phyloP scores from a whole-genome alignment of 2,329 filamentous ascomycete species.

The Penicillium sp. region DNA sequence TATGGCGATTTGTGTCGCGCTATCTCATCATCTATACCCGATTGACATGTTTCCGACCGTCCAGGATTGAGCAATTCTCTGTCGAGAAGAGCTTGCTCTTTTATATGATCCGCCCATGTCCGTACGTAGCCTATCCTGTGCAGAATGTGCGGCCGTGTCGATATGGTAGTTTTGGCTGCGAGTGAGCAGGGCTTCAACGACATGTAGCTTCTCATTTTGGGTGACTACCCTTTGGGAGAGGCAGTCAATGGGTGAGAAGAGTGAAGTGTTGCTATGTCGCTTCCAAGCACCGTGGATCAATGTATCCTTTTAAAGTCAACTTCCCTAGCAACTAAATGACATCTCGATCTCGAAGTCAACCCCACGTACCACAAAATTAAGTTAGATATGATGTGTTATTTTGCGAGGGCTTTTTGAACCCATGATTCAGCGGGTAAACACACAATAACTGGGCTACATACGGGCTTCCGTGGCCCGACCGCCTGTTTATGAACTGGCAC shows the following conservation, averaged over 20 bases:
- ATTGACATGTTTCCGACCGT: conserved; percentile 21
- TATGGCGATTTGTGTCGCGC: conserved; percentile 25
- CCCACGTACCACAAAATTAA: not conserved
- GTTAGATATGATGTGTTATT: not conserved
- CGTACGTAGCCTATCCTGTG: not conserved
- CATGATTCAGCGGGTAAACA: too few relatives aligned
- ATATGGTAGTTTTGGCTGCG: not conserved
- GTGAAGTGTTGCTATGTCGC: not conserved
- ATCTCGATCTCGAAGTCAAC: conserved; percentile 4
- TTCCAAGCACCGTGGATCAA: not conserved
- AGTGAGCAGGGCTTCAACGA: not conserved
- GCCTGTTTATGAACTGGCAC: not conserved
- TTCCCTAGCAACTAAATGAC: conserved; percentile 1
- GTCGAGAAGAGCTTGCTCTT: conserved; percentile 8
- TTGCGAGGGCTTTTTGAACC: not conserved
- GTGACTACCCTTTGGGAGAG: not conserved
- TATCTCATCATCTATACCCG: conserved; percentile 28
- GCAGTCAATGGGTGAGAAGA: not conserved
- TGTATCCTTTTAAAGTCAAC: not conserved
- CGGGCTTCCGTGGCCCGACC: not conserved
- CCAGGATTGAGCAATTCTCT: conserved; percentile 19
- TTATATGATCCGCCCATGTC: not conserved
- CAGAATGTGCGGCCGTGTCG: not conserved
- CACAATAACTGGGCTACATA: not conserved
- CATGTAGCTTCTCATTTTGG: not conserved